phyloP scores from a whole-genome alignment of 768 basidiomycete genomes.

The Lactarius akahatsu region DNA sequence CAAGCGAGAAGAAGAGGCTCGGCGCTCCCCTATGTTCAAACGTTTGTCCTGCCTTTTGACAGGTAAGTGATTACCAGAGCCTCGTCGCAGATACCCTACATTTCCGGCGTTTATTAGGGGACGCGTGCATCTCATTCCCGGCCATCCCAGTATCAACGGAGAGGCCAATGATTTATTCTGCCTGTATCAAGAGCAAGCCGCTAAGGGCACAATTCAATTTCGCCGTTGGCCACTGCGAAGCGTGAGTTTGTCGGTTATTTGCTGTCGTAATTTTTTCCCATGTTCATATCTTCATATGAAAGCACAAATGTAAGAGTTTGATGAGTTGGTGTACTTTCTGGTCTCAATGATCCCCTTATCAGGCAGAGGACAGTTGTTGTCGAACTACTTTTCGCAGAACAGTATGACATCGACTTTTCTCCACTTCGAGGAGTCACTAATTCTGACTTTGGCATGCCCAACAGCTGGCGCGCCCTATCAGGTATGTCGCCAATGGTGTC shows the following conservation, averaged over 20 bases:
- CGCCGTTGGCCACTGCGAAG: conserved; percentile 69
- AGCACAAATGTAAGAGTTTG: conserved; percentile 66
- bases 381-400: conserved; percentile 86
- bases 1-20: conserved; percentile 24
- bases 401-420: conserved; percentile 44
- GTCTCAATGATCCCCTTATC: conserved; percentile 8
- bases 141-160: conserved; percentile 39
- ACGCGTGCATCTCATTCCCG: conserved; percentile 56
- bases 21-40: conserved; percentile 39
- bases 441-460: conserved; percentile 10
- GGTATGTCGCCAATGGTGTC: conserved; percentile 39
- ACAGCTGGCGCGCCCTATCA: conserved; percentile 80
- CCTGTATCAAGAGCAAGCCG: conserved; percentile 67
- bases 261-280: background rate
- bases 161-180: conserved; percentile 57
- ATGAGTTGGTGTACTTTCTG: background rate
- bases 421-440: conserved; percentile 5
- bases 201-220: conserved; percentile 54
- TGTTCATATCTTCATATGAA: conserved; percentile 14
- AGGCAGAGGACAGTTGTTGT: conserved; percentile 70
- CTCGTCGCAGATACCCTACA: background rate
- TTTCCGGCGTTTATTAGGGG: conserved; percentile 44
- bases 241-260: conserved; percentile 42
- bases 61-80: conserved; percentile 18
- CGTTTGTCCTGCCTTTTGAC: conserved; percentile 41